Conservation (phyloP, 2,329 filamentous ascomycete genomes). For the Chrysoporthe deuterocubensis region DNA sequence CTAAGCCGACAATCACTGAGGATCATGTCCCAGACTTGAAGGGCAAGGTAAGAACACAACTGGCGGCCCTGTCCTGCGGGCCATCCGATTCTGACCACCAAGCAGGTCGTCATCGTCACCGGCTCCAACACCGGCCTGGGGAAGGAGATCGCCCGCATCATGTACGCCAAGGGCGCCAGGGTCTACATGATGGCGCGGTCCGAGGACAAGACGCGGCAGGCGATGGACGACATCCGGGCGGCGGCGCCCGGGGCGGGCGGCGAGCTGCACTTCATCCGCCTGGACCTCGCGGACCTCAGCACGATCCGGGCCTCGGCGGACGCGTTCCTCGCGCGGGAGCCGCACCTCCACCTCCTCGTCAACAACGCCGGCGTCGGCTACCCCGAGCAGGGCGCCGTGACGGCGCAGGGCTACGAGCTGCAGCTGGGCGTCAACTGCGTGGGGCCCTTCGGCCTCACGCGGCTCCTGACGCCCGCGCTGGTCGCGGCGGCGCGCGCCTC, state of each 20-base stretch:
- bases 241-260: conserved; percentile 30
- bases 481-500: conserved; percentile 5
- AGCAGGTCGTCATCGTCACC: conserved; percentile 22
- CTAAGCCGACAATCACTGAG: conserved; percentile 13
- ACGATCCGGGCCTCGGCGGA: conserved; percentile 33
- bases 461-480: conserved; percentile 20
- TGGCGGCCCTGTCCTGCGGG: neutral
- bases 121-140: conserved; percentile 23
- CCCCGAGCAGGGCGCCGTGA: conserved; percentile 35
- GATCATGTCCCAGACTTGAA: conserved; percentile 9
- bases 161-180: conserved; percentile 22
- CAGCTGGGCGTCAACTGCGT: conserved; percentile 24
- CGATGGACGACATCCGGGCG: conserved; percentile 45
- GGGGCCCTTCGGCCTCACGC: conserved; percentile 17
- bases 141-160: conserved; percentile 19
- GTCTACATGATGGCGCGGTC: conserved; percentile 55
- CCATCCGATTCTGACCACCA: neutral
- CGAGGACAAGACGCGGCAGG: conserved; percentile 42
- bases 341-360: conserved; percentile 42
- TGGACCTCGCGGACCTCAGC: conserved; percentile 37
- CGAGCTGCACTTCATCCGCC: conserved; percentile 39
- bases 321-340: conserved; percentile 31
- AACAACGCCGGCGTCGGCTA: conserved; percentile 47
- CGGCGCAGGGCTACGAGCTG: conserved; percentile 28
- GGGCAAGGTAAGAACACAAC: neutral